Conservation (phyloP, 441 rosid genomes). For the Pelargonium citronellum region DNA sequence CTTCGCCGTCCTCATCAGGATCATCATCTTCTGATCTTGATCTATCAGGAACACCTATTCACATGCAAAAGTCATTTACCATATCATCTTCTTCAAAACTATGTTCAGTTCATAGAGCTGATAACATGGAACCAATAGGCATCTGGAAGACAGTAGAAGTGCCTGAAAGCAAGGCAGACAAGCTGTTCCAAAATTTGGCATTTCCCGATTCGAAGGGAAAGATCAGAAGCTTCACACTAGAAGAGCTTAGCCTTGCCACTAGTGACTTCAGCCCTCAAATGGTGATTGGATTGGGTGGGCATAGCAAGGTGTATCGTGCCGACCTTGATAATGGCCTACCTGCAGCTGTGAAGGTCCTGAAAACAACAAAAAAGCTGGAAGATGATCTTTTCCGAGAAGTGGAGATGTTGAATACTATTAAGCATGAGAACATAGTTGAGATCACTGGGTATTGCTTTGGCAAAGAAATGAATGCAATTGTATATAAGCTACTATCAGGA, state of each 20-base stretch:
- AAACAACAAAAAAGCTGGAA: constrained; percentile 15
- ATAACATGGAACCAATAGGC: not conserved
- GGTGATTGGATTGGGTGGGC: constrained; percentile 36
- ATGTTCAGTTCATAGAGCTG: constrained; percentile 9
- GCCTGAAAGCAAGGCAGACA: constrained; percentile 14
- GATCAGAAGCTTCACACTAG: constrained; percentile 21
- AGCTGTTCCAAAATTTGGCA: constrained; percentile 17
- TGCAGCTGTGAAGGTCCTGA: constrained; percentile 38
- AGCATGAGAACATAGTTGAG: constrained; percentile 30
- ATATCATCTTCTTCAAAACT: constrained; percentile 18
- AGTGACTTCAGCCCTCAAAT: constrained; percentile 25
- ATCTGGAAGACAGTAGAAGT: constrained; percentile 13
- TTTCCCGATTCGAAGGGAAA: constrained; percentile 12
- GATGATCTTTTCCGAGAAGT: constrained; percentile 36
- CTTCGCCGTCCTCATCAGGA: constrained; percentile 9
- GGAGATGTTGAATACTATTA: constrained; percentile 23
- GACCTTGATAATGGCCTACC: constrained; percentile 21
- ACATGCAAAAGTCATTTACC: constrained; percentile 23
- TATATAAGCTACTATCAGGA: constrained; percentile 28
- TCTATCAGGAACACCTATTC: constrained; percentile 12
- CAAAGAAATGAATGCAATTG: constrained; percentile 29
- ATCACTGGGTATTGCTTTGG: constrained; percentile 29
- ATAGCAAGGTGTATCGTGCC: constrained; percentile 28
- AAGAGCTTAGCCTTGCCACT: constrained; percentile 28
- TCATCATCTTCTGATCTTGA: constrained; percentile 1